Conservation (phyloP, 2,329 filamentous ascomycete genomes). For the Trichophyton schoenleinii region DNA sequence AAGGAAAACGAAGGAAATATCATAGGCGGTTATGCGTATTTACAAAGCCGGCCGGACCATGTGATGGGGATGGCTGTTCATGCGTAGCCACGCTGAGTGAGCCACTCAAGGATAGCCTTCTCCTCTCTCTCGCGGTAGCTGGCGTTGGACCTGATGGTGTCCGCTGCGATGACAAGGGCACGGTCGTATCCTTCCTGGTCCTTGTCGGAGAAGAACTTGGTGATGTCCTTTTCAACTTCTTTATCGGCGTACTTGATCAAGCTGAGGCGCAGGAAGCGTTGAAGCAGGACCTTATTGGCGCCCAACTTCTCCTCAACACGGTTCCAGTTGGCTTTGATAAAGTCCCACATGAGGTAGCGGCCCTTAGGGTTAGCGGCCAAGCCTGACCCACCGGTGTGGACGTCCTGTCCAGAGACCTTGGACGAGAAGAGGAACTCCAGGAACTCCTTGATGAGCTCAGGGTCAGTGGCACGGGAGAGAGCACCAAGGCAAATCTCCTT, state of each 20-base stretch:
- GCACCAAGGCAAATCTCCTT: constrained; percentile 72
- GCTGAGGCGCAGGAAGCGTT: constrained; percentile 71
- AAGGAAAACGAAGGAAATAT: background rate
- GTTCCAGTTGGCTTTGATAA: constrained; percentile 73
- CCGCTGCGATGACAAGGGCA: constrained; percentile 70
- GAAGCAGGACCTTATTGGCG: constrained; percentile 73
- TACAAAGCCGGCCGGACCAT: background rate
- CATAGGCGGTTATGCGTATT: background rate
- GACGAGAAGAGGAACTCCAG: constrained; percentile 67
- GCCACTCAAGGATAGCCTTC: constrained; percentile 63
- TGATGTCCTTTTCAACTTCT: constrained; percentile 61
- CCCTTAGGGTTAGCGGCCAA: constrained; percentile 61
- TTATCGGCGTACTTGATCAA: constrained; percentile 66
- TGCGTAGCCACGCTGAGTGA: constrained; percentile 49
- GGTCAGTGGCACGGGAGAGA: constrained; percentile 60
- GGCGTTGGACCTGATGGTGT: constrained; percentile 72
- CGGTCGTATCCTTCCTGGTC: constrained; percentile 79
- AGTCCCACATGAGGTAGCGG: constrained; percentile 69
- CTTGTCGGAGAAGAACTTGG: constrained; percentile 71
- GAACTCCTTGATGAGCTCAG: constrained; percentile 54
- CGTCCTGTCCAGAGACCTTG: constrained; percentile 73
- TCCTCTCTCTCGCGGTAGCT: constrained; percentile 70
- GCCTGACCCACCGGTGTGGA: constrained; percentile 66
- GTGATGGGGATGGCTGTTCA: background rate
- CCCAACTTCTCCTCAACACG: constrained; percentile 58